phyloP scores from a whole-genome alignment of 345 rosid genomes.

The Salix purpurea region DNA sequence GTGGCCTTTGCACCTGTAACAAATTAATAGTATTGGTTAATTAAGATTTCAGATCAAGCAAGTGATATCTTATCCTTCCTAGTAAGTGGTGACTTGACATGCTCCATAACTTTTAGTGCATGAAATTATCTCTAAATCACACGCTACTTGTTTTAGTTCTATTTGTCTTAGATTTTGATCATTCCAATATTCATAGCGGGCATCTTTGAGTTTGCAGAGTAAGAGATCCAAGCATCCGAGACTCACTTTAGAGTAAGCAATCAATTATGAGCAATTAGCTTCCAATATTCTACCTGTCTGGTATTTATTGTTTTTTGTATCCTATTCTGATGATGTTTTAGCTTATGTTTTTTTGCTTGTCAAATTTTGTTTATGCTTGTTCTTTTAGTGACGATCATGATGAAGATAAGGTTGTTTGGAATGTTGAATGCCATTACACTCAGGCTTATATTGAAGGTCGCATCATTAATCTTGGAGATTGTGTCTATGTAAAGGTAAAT shows the following conservation, averaged over 20 bases:
- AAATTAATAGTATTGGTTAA: too few relatives aligned
- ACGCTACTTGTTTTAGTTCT: not conserved
- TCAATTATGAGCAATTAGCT: slow-evolving; percentile 8
- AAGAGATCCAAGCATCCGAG: slow-evolving; percentile 33
- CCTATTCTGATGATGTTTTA: not conserved
- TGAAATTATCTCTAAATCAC: not conserved
- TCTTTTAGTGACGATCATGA: slow-evolving; percentile 50
- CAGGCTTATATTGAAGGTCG: slow-evolving; percentile 58
- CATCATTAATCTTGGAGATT: slow-evolving; percentile 63
- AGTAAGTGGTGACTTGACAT: not conserved
- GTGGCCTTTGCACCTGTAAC: too few relatives aligned
- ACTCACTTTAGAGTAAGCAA: slow-evolving; percentile 36
- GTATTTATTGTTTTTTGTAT: slow-evolving; percentile 13
- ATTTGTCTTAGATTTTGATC: not conserved
- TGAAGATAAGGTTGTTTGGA: slow-evolving; percentile 64
- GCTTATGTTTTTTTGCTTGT: slow-evolving; percentile 1
- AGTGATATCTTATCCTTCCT: not conserved
- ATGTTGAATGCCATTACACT: slow-evolving; percentile 79
- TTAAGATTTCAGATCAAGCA: too few relatives aligned
- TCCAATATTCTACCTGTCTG: slow-evolving; percentile 1
- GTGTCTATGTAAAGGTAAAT: slow-evolving; percentile 64
- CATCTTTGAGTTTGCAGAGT: slow-evolving; percentile 44
- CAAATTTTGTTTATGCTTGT: slow-evolving; percentile 3
- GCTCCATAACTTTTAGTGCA: not conserved
- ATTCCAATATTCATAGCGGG: slow-evolving; percentile 19